These are phyloP conservation scores for Marchantia polymorpha DNA, from an alignment of 225 moss, liverwort and hornwort genomes.

Conservation along the genomic window DNA sequence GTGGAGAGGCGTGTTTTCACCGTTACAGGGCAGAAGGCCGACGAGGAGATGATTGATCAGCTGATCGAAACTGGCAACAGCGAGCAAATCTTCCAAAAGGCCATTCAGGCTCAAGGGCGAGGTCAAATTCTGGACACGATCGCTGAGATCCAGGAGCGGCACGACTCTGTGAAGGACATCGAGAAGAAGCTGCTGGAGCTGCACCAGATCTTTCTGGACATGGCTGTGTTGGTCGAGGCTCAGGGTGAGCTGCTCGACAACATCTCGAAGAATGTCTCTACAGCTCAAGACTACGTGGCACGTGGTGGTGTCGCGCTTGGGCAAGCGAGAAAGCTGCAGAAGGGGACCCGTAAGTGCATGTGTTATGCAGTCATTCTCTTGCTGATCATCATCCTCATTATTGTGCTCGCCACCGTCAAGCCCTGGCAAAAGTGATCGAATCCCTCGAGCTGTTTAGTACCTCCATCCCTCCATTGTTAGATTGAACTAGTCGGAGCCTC, in stretches of 20 bases:
- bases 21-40: neutral
- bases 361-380: conserved; percentile 68
- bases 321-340: conserved; percentile 67
- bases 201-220: conserved; percentile 90
- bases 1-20: conserved; percentile 85
- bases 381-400: conserved; percentile 47
- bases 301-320: conserved; percentile 53
- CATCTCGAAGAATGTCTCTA: conserved; percentile 74
- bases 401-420: conserved; percentile 44
- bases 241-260: conserved; percentile 93
- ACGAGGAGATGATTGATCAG: conserved; percentile 60
- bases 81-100: conserved; percentile 90
- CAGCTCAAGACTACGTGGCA: conserved; percentile 70
- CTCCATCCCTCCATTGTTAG: neutral
- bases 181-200: conserved; percentile 85
- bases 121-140: conserved; percentile 91
- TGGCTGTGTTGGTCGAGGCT: conserved; percentile 92
- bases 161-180: conserved; percentile 80
- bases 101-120: conserved; percentile 84
- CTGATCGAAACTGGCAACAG: conserved; percentile 83
- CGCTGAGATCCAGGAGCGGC: conserved; percentile 90
- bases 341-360: conserved; percentile 76
- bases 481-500: too few relatives aligned
- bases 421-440: conserved; percentile 55
- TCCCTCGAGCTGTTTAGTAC: neutral